Base-by-base conservation (phyloP, 495 filamentous ascomycete genomes). In the Glonium stellatum region DNA sequence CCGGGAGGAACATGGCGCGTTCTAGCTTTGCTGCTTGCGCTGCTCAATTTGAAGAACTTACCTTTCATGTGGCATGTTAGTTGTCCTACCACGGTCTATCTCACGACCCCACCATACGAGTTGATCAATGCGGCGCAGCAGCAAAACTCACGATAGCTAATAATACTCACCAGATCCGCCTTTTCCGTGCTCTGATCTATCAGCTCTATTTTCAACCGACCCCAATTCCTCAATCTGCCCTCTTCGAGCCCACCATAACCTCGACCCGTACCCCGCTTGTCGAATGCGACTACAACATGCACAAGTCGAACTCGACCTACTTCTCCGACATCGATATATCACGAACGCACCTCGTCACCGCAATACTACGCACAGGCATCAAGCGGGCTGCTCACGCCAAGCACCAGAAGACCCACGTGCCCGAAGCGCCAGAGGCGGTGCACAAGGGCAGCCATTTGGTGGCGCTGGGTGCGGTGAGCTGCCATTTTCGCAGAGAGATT, bases 241-340 rank as follows among this genome's bases (percentile, higher is more conserved):
- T 90, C 48, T 90, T 90, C 76, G 78, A 82, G 36, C 85, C 85
- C 31, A 70, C 83, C 59, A 79, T 88, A 58, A 83, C 82, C 15
- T 70, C 75, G 15, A 79, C 80, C 18, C 79, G 80, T 66, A 80
- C 82, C 41, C 76, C 81, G 0, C 70, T 87, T 12, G 77, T 81
- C 65, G 89, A 93, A 70, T 83, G 80, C 67, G 89, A 93, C 73
- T 87, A 89, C 75, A 92, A 93, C 76, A 59, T 88, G 39, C 89
- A 93, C 80, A 93, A 90, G 64, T 83, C 80, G 36, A 90, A 90
- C 69, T 83, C 80, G 60, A 89, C 87, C 1, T 90, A 89, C 67
- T 88, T 90, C 70, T 74, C 81, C 10, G 87, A 90, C 66, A 78
- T 88, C 62, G 87, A 90, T 62, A 77, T 87, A 52, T 79, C 83